phyloP scores from a whole-genome alignment of 306 rosid genomes.

The Quercus mongolica region DNA sequence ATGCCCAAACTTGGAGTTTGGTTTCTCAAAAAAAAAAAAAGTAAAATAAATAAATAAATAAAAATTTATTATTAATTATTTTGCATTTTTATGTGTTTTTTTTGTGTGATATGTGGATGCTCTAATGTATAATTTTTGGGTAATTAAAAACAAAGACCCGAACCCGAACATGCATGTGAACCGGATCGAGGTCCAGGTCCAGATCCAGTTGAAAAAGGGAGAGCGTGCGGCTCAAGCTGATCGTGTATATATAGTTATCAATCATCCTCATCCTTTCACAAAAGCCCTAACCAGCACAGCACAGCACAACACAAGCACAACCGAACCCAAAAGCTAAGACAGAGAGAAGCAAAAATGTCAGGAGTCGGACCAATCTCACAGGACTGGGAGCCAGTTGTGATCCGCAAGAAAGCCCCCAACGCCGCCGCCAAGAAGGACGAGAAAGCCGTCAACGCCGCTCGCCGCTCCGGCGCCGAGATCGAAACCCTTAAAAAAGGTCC shows the following conservation, averaged over 20 bases:
- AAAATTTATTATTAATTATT: no score
- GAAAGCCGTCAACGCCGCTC: slow-evolving; percentile 94
- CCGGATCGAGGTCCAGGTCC: no score
- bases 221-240: neutral
- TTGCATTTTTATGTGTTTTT: no score
- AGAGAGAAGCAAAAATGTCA: slow-evolving; percentile 36
- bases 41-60: no score
- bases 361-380: slow-evolving; percentile 73
- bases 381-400: slow-evolving; percentile 90
- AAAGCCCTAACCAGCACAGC: neutral
- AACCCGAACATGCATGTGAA: no score
- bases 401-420: slow-evolving; percentile 81
- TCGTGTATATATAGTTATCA: neutral
- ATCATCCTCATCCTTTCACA: neutral
- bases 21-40: no score
- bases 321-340: neutral
- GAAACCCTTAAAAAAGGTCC: slow-evolving; percentile 72
- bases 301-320: no score
- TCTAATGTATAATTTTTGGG: no score
- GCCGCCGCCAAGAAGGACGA: slow-evolving; percentile 90
- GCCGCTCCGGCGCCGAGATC: slow-evolving; percentile 80
- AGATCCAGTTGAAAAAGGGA: neutral
- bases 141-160: no score
- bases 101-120: no score
- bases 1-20: no score